These are phyloP conservation scores for Pythium vanterpoolii DNA, from an alignment of 352 stramenopile species.

Conservation along the genomic window DNA sequence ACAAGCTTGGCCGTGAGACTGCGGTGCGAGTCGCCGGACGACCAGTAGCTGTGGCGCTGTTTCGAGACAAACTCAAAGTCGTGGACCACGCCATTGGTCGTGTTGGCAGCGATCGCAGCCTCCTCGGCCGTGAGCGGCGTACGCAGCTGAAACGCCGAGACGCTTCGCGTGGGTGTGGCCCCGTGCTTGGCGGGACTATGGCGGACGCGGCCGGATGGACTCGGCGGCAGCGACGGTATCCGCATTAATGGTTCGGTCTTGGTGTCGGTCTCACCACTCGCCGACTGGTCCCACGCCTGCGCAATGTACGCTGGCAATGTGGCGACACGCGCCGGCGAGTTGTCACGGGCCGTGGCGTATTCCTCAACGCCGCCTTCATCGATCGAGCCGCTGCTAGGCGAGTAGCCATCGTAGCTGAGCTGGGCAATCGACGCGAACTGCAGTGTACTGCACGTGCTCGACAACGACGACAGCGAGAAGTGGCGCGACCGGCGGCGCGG, in stretches of 20 bases:
- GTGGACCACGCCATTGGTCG: slow-evolving; percentile 17
- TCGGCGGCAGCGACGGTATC: background rate
- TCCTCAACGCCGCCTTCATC: background rate
- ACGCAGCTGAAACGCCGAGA: background rate
- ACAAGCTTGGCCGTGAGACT: slow-evolving; percentile 21
- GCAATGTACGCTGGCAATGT: background rate
- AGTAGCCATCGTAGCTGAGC: slow-evolving; percentile 4
- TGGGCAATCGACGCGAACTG: slow-evolving; percentile 13
- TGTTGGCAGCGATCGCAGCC: background rate
- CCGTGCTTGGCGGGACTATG: background rate
- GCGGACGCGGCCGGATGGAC: background rate
- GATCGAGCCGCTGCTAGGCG: background rate
- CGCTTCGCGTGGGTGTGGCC: background rate
- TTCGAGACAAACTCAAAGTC: slow-evolving; percentile 24
- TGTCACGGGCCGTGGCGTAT: background rate
- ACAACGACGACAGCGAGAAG: slow-evolving; percentile 9
- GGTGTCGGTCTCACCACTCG: background rate
- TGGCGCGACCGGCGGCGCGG: slow-evolving; percentile 6
- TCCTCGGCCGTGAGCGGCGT: background rate
- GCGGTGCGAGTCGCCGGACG: slow-evolving; percentile 16
- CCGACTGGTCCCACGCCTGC: background rate
- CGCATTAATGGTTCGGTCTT: background rate
- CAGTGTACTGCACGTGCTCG: slow-evolving; percentile 8
- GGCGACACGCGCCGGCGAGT: background rate
- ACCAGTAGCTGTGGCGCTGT: slow-evolving; percentile 15